Base-by-base conservation (phyloP, 2,329 filamentous ascomycete genomes). In the Calycina herbarum region DNA sequence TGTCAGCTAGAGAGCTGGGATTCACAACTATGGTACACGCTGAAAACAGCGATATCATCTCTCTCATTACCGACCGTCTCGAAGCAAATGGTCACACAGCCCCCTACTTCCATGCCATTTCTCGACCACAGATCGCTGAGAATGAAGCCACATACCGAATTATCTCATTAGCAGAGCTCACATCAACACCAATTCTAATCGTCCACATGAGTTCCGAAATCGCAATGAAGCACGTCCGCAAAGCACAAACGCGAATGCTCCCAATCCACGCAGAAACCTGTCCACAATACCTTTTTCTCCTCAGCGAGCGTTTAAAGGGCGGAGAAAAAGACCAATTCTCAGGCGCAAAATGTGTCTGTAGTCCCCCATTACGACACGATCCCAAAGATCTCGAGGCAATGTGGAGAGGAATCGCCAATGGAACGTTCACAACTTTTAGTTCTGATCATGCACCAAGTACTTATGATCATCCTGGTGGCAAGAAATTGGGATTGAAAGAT, bases 181-280 rank as follows among this genome's bases (percentile, higher is more conserved):
- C 80, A 3, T 79, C 84, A 67, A 79, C 80, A 0, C 83, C 83
- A 0, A 82, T 85, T 59, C 72, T 85, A 45, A 79, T 86, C 38
- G 83, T 85, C 48, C 83, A 85, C 71, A 80, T 85, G 73, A 81
- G 78, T 5, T 82, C 80, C 5, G 76, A 80, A 5, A 75, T 77
- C 5, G 83, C 83, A 2, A 80, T 82, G 11, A 73, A 76, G 4
- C 80, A 82, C 67, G 81, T 86, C 62, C 79, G 82, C 29, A 73
- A 77, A 20, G 84, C 84, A 0, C 83, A 86, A 71, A 80, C 80
- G 8, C 72, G 78, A 3, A 79, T 81, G 0, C 76, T 85, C 10
- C 83, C 85, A 0, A 78, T 86, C 27, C 82, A 84, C 67, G 84
- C 82, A 1, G 84, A 86, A 73, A 87, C 84, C 0, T 86, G 84